These are phyloP conservation scores for Yamadazyma laniorum DNA, from an alignment of 805 yeast species.

Conservation along the genomic window DNA sequence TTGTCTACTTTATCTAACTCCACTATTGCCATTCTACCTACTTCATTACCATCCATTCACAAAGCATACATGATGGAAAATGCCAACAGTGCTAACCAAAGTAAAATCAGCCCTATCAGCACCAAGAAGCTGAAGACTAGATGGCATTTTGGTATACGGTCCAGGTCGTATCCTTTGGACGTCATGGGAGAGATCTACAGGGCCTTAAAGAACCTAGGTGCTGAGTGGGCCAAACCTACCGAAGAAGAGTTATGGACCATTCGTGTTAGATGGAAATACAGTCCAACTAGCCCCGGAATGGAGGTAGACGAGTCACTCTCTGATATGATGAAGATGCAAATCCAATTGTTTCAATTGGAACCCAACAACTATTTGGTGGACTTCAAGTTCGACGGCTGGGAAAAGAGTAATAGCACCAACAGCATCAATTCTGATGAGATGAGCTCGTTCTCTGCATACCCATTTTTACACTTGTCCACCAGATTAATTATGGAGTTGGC, in stretches of 20 bases:
- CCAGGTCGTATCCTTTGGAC: constrained; percentile 93
- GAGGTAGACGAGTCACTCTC: constrained; percentile 29
- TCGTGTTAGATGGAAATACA: constrained; percentile 88
- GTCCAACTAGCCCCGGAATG: constrained; percentile 26
- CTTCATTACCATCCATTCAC: constrained; percentile 91
- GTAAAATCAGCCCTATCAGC: constrained; percentile 49
- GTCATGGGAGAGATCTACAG: constrained; percentile 98
- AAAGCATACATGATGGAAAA: constrained; percentile 83
- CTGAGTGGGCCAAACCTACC: constrained; percentile 95
- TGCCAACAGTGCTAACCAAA: constrained; percentile 14
- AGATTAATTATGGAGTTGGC: constrained; percentile 94
- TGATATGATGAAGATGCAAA: constrained; percentile 93
- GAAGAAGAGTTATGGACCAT: constrained; percentile 97
- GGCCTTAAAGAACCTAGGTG: constrained; percentile 89
- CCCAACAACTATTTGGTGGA: constrained; percentile 95
- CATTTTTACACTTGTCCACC: constrained; percentile 90
- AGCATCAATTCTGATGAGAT: constrained; percentile 60
- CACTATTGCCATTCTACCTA: constrained; percentile 88
- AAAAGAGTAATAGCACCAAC: constrained; percentile 30
- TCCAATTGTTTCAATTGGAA: constrained; percentile 91
- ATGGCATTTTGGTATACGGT: constrained; percentile 98
- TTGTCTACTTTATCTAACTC: constrained; percentile 60
- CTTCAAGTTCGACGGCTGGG: constrained; percentile 98
- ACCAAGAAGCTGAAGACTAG: constrained; percentile 87
- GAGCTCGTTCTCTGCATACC: constrained; percentile 92